phyloP scores from a whole-genome alignment of 208 protist species.

The Leishmania turanica region DNA sequence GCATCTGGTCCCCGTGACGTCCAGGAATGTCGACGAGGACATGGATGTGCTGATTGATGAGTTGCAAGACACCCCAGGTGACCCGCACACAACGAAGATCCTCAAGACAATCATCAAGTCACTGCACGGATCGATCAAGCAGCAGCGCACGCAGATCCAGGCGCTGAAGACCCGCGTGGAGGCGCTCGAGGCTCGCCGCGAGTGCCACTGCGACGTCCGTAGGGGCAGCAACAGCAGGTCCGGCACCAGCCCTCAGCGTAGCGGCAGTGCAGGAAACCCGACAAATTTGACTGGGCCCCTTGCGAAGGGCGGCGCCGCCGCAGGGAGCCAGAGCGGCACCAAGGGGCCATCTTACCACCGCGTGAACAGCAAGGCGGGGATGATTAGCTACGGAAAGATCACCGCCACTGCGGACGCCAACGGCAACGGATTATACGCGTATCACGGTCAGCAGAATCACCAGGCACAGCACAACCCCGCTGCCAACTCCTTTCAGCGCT shows the following conservation, averaged over 20 bases:
- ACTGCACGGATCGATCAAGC: slow-evolving; percentile 37
- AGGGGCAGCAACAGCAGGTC: background rate
- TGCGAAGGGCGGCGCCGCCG: background rate
- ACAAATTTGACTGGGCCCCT: background rate
- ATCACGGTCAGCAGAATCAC: background rate
- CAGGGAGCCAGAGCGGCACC: background rate
- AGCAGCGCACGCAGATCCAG: slow-evolving; percentile 35
- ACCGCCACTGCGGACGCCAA: background rate
- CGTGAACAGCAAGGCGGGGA: slow-evolving; percentile 2
- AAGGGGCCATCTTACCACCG: slow-evolving; percentile 1
- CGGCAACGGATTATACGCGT: background rate
- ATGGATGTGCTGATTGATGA: slow-evolving; percentile 34
- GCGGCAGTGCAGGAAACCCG: background rate
- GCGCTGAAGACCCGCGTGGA: slow-evolving; percentile 48
- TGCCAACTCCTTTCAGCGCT: slow-evolving; percentile 32
- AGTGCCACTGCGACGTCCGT: slow-evolving; percentile 39
- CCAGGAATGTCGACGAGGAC: slow-evolving; percentile 21
- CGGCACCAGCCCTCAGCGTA: background rate
- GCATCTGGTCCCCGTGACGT: slow-evolving; percentile 22
- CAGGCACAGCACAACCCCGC: slow-evolving; percentile 7
- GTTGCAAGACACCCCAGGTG: slow-evolving; percentile 33
- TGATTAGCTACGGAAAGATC: background rate
- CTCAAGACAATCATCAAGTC: slow-evolving; percentile 42
- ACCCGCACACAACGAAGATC: slow-evolving; percentile 27
- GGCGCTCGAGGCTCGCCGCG: slow-evolving; percentile 52